Evolutionary conservation across 2,329 filamentous ascomycete genomes (phyloP).

Genomic region (Pestalotiopsis sp.): DNA sequence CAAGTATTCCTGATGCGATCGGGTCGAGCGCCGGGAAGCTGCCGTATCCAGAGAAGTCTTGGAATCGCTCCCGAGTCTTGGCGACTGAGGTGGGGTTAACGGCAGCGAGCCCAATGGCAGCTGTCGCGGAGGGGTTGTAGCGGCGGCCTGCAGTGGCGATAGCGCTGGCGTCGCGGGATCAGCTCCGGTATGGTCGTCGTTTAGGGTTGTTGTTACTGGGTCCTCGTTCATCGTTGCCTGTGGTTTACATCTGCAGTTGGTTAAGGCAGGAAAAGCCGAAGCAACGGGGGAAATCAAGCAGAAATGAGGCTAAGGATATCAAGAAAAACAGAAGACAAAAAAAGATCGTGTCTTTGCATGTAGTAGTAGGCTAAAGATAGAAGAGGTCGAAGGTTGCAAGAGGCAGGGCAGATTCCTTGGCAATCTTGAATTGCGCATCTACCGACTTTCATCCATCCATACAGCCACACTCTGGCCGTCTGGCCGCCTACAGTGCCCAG

Average conservation of each 20-base stretch:
- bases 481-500: neutral
- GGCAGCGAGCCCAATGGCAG: slow-evolving; percentile 16
- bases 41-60: slow-evolving; percentile 21
- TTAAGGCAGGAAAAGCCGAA: neutral
- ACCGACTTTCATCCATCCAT: neutral
- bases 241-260: neutral
- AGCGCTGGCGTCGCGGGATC: slow-evolving; percentile 10
- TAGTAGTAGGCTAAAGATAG: neutral
- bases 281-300: neutral
- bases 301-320: neutral
- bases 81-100: slow-evolving; percentile 22
- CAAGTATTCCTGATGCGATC: slow-evolving; percentile 44
- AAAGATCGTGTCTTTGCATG: neutral
- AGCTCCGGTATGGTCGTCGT: slow-evolving; percentile 9
- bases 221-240: slow-evolving; percentile 13
- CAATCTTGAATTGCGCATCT: slow-evolving; percentile 5
- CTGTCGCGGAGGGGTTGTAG: slow-evolving; percentile 15
- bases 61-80: slow-evolving; percentile 18
- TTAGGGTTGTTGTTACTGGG: slow-evolving; percentile 7
- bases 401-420: neutral
- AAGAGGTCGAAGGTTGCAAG: neutral
- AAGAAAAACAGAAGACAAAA: neutral
- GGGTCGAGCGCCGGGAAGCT: slow-evolving; percentile 23
- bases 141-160: slow-evolving; percentile 13
- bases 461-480: neutral